A percentile compares a stretch with the other conserved stretches of the same genome.
These are phyloP conservation scores for Thymus quinquecostatus DNA, from an alignment of 257 asterid species.

Conservation along the genomic window DNA sequence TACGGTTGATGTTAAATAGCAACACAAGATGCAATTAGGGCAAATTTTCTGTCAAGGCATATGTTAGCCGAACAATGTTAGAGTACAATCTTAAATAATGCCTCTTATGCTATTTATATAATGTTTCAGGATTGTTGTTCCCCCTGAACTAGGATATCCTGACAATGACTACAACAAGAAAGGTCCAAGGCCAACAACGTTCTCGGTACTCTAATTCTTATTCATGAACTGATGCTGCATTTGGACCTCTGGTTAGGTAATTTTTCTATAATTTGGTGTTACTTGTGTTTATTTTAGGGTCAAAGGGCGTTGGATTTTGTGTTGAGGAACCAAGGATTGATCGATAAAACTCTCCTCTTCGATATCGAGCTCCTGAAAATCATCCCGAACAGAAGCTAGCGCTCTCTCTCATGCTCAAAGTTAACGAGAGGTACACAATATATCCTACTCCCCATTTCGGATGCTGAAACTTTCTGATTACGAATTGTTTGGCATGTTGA, in stretches of 20 bases:
- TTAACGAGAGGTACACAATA: neutral
- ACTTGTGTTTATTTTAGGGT: constrained; percentile 59
- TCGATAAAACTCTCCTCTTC: constrained; percentile 91
- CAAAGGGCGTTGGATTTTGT: constrained; percentile 97
- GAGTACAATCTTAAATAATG: constrained; percentile 5
- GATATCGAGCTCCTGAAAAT: constrained; percentile 92
- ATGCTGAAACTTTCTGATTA: constrained; percentile 2
- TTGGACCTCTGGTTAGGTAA: neutral
- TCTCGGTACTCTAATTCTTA: constrained; percentile 62
- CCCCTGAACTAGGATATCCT: constrained; percentile 96
- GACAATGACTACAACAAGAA: constrained; percentile 90
- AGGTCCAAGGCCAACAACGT: constrained; percentile 96
- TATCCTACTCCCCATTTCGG: neutral
- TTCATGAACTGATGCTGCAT: constrained; percentile 10
- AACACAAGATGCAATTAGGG: neutral
- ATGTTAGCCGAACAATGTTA: neutral
- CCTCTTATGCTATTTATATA: constrained; percentile 26
- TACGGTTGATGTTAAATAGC: neutral
- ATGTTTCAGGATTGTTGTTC: constrained; percentile 77
- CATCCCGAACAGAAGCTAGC: constrained; percentile 57
- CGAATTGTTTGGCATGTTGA: constrained; percentile 12
- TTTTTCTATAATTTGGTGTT: constrained; percentile 11
- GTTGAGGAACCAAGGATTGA: constrained; percentile 89
- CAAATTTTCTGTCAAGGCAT: neutral
- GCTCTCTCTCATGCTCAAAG: neutral